Percentiles rank a stretch among this genome's conserved stretches.
Evolutionary conservation across 495 filamentous ascomycete genomes (phyloP).

Genomic region (Trichoderma parareesei): DNA sequence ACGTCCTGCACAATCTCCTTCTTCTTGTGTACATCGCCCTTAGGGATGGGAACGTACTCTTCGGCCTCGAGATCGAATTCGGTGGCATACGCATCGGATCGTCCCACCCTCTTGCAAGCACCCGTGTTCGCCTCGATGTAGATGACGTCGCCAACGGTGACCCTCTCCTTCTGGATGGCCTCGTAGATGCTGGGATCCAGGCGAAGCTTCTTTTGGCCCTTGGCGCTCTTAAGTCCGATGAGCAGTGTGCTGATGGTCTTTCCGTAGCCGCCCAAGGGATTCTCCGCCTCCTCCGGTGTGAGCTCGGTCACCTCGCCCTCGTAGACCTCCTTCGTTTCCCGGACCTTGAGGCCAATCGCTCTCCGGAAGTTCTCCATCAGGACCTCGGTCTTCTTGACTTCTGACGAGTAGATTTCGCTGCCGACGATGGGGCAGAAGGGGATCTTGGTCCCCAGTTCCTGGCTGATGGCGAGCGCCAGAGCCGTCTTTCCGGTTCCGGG

Average conservation of each 20-base stretch:
- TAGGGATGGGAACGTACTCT: conserved; percentile 96
- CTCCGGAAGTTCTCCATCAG: conserved; percentile 97
- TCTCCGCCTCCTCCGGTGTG: conserved; percentile 95
- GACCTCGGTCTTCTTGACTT: conserved; percentile 98
- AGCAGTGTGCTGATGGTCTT: conserved; percentile 88
- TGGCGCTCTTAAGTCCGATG: conserved; percentile 81
- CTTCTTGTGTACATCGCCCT: conserved; percentile 98
- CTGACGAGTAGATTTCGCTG: conserved; percentile 92
- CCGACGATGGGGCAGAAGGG: conserved; percentile 96
- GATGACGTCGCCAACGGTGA: conserved; percentile 92
- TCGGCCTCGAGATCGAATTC: conserved; percentile 98
- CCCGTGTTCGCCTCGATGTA: conserved; percentile 99
- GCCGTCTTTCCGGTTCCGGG: conserved; percentile 97
- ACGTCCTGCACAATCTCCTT: conserved; percentile 99
- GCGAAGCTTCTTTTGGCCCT: conserved; percentile 92
- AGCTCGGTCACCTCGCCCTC: conserved; percentile 95
- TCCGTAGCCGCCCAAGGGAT: conserved; percentile 90
- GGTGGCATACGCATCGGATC: conserved; percentile 92
- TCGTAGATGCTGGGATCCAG: conserved; percentile 98
- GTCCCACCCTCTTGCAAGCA: conserved; percentile 89
- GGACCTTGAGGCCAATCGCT: conserved; percentile 90
- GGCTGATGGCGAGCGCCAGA: conserved; percentile 84
- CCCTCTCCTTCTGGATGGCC: conserved; percentile 95
- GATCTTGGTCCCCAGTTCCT: conserved; percentile 93
- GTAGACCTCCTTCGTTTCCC: conserved; percentile 97